phyloP scores from a whole-genome alignment of 176 grass and related monocot species.

The Secale cereale region DNA sequence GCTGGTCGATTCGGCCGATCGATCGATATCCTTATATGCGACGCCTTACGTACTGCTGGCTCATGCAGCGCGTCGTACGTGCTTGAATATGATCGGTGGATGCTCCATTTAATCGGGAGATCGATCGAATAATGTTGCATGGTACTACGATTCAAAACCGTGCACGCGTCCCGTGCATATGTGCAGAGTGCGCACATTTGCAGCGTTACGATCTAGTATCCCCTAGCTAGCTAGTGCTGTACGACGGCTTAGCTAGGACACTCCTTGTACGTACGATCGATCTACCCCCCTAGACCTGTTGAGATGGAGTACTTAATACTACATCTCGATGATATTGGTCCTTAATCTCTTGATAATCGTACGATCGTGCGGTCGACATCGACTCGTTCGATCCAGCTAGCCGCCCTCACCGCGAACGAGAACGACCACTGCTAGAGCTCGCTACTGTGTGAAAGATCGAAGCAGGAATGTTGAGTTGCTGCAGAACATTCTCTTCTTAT shows the following conservation, averaged over 20 bases:
- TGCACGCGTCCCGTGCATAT: background rate
- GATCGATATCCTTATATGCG: background rate
- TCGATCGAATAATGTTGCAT: background rate
- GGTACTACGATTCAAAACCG: background rate
- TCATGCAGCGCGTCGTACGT: background rate
- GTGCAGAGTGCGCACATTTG: background rate
- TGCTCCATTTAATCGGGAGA: background rate
- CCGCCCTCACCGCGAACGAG: too few relatives aligned
- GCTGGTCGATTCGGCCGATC: background rate
- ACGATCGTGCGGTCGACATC: too few relatives aligned
- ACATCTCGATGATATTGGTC: too few relatives aligned
- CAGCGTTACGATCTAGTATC: too few relatives aligned
- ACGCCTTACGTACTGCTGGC: background rate
- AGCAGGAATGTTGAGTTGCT: background rate
- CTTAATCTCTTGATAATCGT: background rate
- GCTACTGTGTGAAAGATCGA: too few relatives aligned
- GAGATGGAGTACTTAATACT: too few relatives aligned
- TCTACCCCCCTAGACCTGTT: too few relatives aligned
- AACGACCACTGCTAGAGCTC: too few relatives aligned
- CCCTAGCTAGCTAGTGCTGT: too few relatives aligned
- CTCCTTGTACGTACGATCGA: too few relatives aligned
- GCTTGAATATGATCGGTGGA: background rate
- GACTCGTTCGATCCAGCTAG: too few relatives aligned
- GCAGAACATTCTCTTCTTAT: background rate
- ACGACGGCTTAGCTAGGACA: too few relatives aligned